Base-by-base conservation (phyloP, 2,329 filamentous ascomycete genomes). In the Fusarium nurragi region DNA sequence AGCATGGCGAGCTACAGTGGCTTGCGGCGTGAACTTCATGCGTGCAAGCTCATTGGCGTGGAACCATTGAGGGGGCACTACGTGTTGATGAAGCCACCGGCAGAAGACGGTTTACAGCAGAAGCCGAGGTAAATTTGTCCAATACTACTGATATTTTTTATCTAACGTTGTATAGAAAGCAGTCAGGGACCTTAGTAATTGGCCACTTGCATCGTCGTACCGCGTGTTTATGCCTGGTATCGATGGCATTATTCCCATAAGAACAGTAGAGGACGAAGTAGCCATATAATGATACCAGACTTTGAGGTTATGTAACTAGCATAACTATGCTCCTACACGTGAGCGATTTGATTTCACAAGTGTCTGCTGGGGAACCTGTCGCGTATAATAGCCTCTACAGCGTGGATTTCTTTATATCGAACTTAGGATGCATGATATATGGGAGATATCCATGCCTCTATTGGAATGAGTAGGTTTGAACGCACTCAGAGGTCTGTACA, bases 151-250 rank as follows among this genome's bases (percentile, higher is more conserved):
- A 4, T 11, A 5, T 12, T 1, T 9, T 19, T 16, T 11, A 11
- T 11, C 25, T 66, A 9, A 59, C 16, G 4, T 11, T 0, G 12
- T 10, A 7, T 5, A 54, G 60, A n/a, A 14, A 5, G 23, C 25
- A 4, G 45, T 60, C 3, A 38, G 34, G 2, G 45, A 64, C 6
- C 5, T 54, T 14, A 25, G 22, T 4, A 47, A 54, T 4, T 63
- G 58, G 63, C 49, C 58, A 7, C 52, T 66, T 25, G 57, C 52
- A 14, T 43, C 63, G 3, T 63, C 63, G 14, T 67, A 51, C 9
- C 58, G 41, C 0, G 53, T 41, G 4, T 54, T 63, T 3, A 58
- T 66, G 52, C 37, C 53, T 4, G 62, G 57, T 1, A 59, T 60
- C 2, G 58, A 66, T 26, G 63, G 63, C 1, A 48, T 60, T 13